Percentiles rank a stretch among this genome's conserved stretches.
Conservation (phyloP, 768 basidiomycete species). For the Xanthoconium purpureum region DNA sequence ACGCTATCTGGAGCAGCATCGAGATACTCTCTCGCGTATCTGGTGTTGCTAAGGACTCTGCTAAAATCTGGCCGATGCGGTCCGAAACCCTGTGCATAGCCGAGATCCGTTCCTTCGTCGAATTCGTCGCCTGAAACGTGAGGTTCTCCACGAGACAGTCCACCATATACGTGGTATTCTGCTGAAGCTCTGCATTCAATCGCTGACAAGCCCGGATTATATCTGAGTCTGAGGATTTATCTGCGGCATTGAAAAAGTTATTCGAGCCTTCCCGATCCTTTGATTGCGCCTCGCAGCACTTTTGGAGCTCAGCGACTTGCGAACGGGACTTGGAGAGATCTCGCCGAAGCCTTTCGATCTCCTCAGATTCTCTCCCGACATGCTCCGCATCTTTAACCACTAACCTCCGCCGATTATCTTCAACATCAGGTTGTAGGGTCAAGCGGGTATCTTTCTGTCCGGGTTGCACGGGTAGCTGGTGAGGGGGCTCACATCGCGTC, state of each 20-base stretch:
- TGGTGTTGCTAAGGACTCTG: neutral
- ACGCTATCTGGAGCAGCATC: no score
- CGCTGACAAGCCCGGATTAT: slow-evolving; percentile 5
- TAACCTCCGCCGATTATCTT: neutral
- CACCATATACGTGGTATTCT: slow-evolving; percentile 10
- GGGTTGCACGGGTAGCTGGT: neutral
- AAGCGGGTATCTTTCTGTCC: neutral
- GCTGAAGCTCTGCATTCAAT: slow-evolving; percentile 15
- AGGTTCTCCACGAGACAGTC: slow-evolving; percentile 2
- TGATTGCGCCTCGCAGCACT: slow-evolving; percentile 3
- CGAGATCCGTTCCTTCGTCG: neutral
- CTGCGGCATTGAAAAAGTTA: slow-evolving; percentile 1
- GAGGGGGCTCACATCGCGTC: no score
- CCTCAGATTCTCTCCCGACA: neutral
- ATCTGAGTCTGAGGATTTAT: slow-evolving; percentile 15
- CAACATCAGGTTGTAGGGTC: no score
- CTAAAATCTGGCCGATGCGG: neutral
- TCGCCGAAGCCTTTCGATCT: slow-evolving; percentile 4
- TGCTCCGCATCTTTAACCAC: no score
- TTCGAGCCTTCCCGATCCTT: slow-evolving; percentile 9
- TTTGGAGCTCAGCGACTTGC: slow-evolving; percentile 2
- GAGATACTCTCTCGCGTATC: no score
- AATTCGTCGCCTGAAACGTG: neutral
- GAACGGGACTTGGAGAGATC: slow-evolving; percentile 1
- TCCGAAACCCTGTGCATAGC: neutral